Evolutionary conservation across 1,284 basidiomycete genomes (phyloP), one percentile per base, ranked within the genome.

Genomic region (Trichosporon ovoides): DNA sequence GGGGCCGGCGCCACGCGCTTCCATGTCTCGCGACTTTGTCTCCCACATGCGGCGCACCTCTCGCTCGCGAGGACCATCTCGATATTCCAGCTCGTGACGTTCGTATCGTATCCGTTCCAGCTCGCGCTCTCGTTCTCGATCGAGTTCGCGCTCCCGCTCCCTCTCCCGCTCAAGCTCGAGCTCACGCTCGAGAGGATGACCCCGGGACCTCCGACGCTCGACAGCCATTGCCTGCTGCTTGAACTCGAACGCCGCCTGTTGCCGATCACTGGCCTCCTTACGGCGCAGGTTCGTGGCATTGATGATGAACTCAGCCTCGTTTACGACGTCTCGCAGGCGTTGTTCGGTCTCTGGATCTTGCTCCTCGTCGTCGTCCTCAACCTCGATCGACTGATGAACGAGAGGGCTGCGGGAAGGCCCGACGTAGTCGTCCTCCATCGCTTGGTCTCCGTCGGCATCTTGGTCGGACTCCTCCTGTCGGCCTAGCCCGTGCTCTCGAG

Each of bases 211-310:
- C 6, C 34, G 33, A 5, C 50, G 38, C 16, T 52, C 56, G n/a
- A n/a, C n/a, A n/a, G n/a, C n/a, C n/a, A n/a, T n/a, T n/a, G n/a
- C n/a, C n/a, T n/a, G n/a, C n/a, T n/a, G n/a, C n/a, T n/a, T n/a
- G 36, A 11, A 13, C 33, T 43, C 50, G 14, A 43, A 7, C n/a
- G n/a, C n/a, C 7, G 38, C 22, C 10, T 52, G 52, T n/a, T 37
- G 52, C 12, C 56, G 43, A 38, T 53, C 43, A 9, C 11, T 18
- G 43, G 18, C 40, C 36, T 49, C 56, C 43, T 48, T 48, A 7
- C 43, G 24, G 20, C 50, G 50, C 18, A 34, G 31, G 14, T 36
- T 51, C 7, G 49, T 51, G 6, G 34, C 49, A 31, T 36, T 18
- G 33, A 51, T 51, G 10, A 37, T 43, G 40, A 19, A 49, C 53